These are phyloP conservation scores for Xylaria sp. DNA, from an alignment of 2,329 filamentous ascomycete genomes.

Conservation along the genomic window DNA sequence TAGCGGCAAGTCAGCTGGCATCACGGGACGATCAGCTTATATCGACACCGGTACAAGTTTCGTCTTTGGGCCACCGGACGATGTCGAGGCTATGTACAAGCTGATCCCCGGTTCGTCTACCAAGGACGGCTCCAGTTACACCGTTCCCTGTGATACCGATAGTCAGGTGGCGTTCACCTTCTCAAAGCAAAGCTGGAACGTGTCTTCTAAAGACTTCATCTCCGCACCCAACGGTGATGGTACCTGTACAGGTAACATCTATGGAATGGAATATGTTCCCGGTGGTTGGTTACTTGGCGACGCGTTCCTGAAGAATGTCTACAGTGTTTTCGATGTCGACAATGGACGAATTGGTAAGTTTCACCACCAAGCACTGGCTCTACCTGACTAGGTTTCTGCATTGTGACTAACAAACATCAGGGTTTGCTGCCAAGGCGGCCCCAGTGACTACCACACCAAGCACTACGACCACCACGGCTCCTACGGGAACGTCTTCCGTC, in stretches of 20 bases:
- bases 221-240: slow-evolving; percentile 56
- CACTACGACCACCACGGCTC: slow-evolving; percentile 27
- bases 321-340: slow-evolving; percentile 84
- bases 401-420: slow-evolving; percentile 37
- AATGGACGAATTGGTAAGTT: slow-evolving; percentile 68
- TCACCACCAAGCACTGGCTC: background rate
- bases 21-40: slow-evolving; percentile 70
- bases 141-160: slow-evolving; percentile 76
- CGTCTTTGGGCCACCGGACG: slow-evolving; percentile 74
- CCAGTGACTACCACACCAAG: slow-evolving; percentile 23
- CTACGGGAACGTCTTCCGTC: slow-evolving; percentile 38
- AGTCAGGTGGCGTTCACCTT: slow-evolving; percentile 72
- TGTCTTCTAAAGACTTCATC: slow-evolving; percentile 79
- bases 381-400: too few species aligned
- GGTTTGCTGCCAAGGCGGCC: slow-evolving; percentile 52
- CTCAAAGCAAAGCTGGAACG: slow-evolving; percentile 71
- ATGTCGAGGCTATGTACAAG: slow-evolving; percentile 74
- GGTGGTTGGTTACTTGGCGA: slow-evolving; percentile 84
- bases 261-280: slow-evolving; percentile 74
- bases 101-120: slow-evolving; percentile 70
- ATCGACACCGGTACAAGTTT: slow-evolving; percentile 88
- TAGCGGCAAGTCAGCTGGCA: slow-evolving; percentile 66
- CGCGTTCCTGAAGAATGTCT: slow-evolving; percentile 89
- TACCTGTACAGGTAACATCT: slow-evolving; percentile 76
- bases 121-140: slow-evolving; percentile 69